These are phyloP conservation scores for Mycosphaerella arachidis DNA, from an alignment of 2,329 filamentous ascomycete genomes.

Conservation along the genomic window DNA sequence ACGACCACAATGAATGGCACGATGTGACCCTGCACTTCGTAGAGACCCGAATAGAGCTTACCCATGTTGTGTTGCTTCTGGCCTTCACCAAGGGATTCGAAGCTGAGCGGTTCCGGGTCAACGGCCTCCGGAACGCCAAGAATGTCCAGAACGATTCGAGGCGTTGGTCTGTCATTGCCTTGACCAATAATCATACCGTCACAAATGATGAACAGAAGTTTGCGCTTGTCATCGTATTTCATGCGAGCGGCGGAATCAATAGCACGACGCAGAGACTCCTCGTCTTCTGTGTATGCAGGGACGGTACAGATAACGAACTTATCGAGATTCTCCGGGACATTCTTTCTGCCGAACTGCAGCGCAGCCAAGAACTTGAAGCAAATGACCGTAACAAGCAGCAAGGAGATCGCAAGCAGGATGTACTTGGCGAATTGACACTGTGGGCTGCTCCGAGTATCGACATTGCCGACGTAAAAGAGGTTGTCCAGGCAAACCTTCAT, in stretches of 20 bases:
- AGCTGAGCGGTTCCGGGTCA: constrained; percentile 92
- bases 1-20: constrained; percentile 96
- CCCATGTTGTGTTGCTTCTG: constrained; percentile 99
- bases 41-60: constrained; percentile 95
- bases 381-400: constrained; percentile 75
- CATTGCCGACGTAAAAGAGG: constrained; percentile 85
- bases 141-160: constrained; percentile 94
- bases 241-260: constrained; percentile 94
- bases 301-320: constrained; percentile 99
- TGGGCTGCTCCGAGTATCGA: constrained; percentile 84
- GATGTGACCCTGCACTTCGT: constrained; percentile 96
- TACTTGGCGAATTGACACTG: constrained; percentile 86
- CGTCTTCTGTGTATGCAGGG: constrained; percentile 95
- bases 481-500: constrained; percentile 88
- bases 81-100: constrained; percentile 92
- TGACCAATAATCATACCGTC: constrained; percentile 99
- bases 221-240: constrained; percentile 97
- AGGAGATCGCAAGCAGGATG: constrained; percentile 78
- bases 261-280: constrained; percentile 91
- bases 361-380: constrained; percentile 96
- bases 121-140: constrained; percentile 89
- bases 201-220: constrained; percentile 85
- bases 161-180: constrained; percentile 93
- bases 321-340: constrained; percentile 88
- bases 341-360: constrained; percentile 88